Conservation (phyloP, 2,329 filamentous ascomycete genomes). For the Scedosporium boydii region DNA sequence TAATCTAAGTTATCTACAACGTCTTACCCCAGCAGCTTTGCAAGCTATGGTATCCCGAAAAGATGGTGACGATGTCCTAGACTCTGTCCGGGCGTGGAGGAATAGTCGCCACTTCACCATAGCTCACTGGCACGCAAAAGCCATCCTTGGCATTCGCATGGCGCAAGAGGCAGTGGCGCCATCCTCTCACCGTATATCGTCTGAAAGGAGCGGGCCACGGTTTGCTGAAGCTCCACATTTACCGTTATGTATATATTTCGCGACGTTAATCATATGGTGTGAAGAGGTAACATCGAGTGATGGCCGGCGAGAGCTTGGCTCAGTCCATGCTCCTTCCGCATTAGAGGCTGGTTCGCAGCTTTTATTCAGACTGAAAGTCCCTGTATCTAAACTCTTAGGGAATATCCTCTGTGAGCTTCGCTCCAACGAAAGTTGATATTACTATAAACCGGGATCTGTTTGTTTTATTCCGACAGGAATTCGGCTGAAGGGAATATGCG, state of each 20-base stretch:
- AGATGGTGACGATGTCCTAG: background rate
- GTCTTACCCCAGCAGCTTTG: background rate
- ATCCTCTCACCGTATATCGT: background rate
- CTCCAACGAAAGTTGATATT: background rate
- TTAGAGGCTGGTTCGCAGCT: background rate
- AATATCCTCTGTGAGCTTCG: background rate
- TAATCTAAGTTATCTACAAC: background rate
- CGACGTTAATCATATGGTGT: background rate
- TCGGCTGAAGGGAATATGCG: too few relatives aligned
- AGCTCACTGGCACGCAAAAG: background rate
- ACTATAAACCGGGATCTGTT: background rate
- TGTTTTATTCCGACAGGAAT: too few relatives aligned
- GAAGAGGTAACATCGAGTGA: background rate
- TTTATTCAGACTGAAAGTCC: background rate
- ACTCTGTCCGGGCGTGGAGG: background rate
- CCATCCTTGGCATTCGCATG: background rate
- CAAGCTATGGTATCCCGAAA: background rate
- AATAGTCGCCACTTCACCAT: background rate
- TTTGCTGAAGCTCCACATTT: background rate
- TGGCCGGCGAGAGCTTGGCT: background rate
- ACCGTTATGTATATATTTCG: background rate
- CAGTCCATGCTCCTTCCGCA: background rate
- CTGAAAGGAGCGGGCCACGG: background rate
- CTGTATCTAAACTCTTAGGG: background rate
- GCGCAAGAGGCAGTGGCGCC: background rate